phyloP scores from a whole-genome alignment of 768 basidiomycete genomes.

The Mycena kentingensis region DNA sequence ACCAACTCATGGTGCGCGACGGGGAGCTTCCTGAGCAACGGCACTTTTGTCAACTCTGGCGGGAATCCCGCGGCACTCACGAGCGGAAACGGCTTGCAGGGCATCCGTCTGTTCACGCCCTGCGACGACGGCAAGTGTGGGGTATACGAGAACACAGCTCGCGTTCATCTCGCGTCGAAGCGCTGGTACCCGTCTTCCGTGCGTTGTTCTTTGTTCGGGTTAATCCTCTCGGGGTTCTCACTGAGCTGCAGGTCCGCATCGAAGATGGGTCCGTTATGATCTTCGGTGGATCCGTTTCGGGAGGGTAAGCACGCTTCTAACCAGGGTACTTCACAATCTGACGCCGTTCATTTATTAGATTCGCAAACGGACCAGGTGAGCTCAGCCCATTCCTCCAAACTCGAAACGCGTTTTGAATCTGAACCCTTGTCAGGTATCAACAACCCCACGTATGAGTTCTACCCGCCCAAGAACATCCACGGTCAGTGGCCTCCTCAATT shows the following conservation, averaged over 20 bases:
- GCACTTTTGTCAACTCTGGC: conserved; percentile 37
- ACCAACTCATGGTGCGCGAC: conserved; percentile 48
- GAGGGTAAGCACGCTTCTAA: conserved; percentile 15
- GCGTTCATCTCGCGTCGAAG: conserved; percentile 35
- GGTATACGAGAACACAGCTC: conserved; percentile 38
- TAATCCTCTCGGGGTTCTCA: neutral
- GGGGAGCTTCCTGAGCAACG: conserved; percentile 43
- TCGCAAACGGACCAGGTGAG: conserved; percentile 47
- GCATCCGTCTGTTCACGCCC: conserved; percentile 41
- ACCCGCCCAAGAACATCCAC: conserved; percentile 41
- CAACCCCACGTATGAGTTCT: conserved; percentile 55
- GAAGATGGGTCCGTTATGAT: conserved; percentile 28
- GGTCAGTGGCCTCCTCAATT: conserved; percentile 31
- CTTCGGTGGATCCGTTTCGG: conserved; percentile 19
- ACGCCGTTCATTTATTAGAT: too few species aligned
- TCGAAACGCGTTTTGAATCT: neutral
- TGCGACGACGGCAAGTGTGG: conserved; percentile 37
- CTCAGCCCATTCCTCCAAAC: conserved; percentile 38
- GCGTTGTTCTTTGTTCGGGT: conserved; percentile 24
- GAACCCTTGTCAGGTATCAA: conserved; percentile 49
- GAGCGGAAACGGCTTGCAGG: conserved; percentile 36
- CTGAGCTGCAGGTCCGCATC: conserved; percentile 17
- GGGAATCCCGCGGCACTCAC: conserved; percentile 2
- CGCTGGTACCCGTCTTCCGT: conserved; percentile 46
- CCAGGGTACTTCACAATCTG: too few species aligned